Conservation (phyloP, 2,329 filamentous ascomycete species). For the Myrmaecium sp. region DNA sequence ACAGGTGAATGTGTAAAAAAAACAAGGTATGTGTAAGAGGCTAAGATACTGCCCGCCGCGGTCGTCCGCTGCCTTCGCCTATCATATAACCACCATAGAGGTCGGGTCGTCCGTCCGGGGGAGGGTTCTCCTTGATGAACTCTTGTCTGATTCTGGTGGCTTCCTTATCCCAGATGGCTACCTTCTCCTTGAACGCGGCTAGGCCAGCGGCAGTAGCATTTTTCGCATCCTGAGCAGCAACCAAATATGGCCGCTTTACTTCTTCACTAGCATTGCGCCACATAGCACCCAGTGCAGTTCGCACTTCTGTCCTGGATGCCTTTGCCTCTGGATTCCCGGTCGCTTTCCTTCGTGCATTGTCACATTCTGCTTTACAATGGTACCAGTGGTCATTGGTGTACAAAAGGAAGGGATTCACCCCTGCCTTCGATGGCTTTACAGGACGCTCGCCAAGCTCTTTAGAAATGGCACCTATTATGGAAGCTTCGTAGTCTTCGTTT, state of each 20-base stretch:
- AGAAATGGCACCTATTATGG: slow-evolving; percentile 39
- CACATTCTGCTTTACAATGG: slow-evolving; percentile 45
- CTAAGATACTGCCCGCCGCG: not conserved
- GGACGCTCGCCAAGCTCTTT: slow-evolving; percentile 58
- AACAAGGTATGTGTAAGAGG: not conserved
- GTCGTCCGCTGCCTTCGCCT: not conserved
- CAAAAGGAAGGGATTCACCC: slow-evolving; percentile 73
- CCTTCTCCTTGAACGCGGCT: slow-evolving; percentile 42
- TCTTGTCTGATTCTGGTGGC: slow-evolving; percentile 33
- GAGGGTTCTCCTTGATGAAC: slow-evolving; percentile 21
- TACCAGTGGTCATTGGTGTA: slow-evolving; percentile 66
- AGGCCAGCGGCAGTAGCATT: slow-evolving; percentile 41
- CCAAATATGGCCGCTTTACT: slow-evolving; percentile 60
- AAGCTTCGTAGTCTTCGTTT: slow-evolving; percentile 36
- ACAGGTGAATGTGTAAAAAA: no score
- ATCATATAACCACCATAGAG: slow-evolving; percentile 1
- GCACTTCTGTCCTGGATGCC: slow-evolving; percentile 53
- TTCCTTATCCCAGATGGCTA: slow-evolving; percentile 54
- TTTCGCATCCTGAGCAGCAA: slow-evolving; percentile 56
- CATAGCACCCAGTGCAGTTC: slow-evolving; percentile 71
- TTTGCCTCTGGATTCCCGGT: slow-evolving; percentile 54
- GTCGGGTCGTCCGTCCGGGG: slow-evolving; percentile 8
- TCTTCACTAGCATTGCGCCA: slow-evolving; percentile 66
- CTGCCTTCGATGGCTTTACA: slow-evolving; percentile 51
- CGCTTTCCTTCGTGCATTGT: slow-evolving; percentile 46